Evolutionary conservation across 768 basidiomycete genomes (phyloP).

Genomic region (Lactarius tabidus): DNA sequence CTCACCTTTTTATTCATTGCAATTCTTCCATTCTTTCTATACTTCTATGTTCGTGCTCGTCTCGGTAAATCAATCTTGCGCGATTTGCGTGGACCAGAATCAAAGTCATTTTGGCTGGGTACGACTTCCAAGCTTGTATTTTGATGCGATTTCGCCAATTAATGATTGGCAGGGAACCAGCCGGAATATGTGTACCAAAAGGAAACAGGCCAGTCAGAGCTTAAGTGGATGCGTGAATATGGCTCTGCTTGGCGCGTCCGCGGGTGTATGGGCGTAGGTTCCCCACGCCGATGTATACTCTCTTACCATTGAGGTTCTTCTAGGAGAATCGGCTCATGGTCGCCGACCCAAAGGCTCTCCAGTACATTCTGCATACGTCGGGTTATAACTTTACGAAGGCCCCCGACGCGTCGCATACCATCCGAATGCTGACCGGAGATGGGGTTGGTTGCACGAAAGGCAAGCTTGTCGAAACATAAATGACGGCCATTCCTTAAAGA

Average conservation of each 20-base stretch:
- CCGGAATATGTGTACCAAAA: conserved; percentile 25
- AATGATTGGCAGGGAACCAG: conserved; percentile 26
- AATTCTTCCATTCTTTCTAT: neutral
- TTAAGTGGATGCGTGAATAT: conserved; percentile 30
- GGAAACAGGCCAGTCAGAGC: conserved; percentile 30
- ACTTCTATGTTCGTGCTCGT: neutral
- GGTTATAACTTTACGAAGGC: conserved; percentile 31
- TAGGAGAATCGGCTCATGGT: conserved; percentile 32
- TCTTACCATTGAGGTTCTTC: neutral
- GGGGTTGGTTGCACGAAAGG: conserved; percentile 27
- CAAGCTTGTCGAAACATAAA: conserved; percentile 10
- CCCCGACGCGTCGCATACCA: conserved; percentile 14
- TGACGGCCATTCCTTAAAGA: neutral
- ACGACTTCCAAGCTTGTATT: neutral
- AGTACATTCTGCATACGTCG: conserved; percentile 31
- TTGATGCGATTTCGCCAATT: neutral
- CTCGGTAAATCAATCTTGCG: neutral
- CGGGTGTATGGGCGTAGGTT: conserved; percentile 26
- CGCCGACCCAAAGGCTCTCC: conserved; percentile 31
- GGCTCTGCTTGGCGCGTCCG: conserved; percentile 28
- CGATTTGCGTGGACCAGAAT: conserved; percentile 12
- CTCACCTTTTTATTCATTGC: neutral
- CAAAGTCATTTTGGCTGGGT: conserved; percentile 17
- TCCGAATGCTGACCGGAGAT: conserved; percentile 27
- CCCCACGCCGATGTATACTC: neutral